Evolutionary conservation across 768 basidiomycete species (phyloP).

Genomic region (Baorangia bicolor): DNA sequence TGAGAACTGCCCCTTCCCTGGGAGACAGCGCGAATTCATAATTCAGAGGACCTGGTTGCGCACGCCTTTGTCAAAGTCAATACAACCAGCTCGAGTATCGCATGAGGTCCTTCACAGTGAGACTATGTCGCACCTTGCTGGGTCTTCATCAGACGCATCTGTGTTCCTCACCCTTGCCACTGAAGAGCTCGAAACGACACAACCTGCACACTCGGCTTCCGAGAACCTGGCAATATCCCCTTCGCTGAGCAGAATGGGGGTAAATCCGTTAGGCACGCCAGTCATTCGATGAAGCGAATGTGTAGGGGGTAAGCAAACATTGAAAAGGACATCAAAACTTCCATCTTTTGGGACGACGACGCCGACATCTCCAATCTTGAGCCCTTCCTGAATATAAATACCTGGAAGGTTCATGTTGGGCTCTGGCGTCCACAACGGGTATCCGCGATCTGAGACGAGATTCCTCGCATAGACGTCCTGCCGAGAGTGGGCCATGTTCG

Average conservation of each 20-base stretch:
- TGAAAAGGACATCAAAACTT: constrained; percentile 38
- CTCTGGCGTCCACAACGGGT: constrained; percentile 35
- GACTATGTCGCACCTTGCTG: neutral
- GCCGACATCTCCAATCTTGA: constrained; percentile 38
- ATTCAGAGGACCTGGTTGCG: neutral
- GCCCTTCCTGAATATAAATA: constrained; percentile 24
- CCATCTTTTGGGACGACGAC: constrained; percentile 32
- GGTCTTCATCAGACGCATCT: neutral
- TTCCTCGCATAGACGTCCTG: constrained; percentile 20
- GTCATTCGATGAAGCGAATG: constrained; percentile 17
- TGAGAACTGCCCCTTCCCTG: constrained; percentile 31
- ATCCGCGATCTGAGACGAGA: constrained; percentile 25
- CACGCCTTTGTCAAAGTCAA: neutral
- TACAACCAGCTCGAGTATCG: neutral
- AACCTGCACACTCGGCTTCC: constrained; percentile 8
- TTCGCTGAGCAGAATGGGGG: constrained; percentile 12
- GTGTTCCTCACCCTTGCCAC: constrained; percentile 1
- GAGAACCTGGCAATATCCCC: constrained; percentile 11
- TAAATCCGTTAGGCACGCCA: constrained; percentile 29
- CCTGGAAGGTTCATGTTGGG: constrained; percentile 23
- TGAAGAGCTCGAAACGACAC: constrained; percentile 12
- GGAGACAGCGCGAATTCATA: constrained; percentile 16
- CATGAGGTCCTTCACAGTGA: no score
- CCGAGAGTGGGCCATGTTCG: constrained; percentile 4
- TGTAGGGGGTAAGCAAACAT: constrained; percentile 30